Conservation (phyloP, 2,329 filamentous ascomycete genomes). For the Monilinia vaccinii-corymbosi region DNA sequence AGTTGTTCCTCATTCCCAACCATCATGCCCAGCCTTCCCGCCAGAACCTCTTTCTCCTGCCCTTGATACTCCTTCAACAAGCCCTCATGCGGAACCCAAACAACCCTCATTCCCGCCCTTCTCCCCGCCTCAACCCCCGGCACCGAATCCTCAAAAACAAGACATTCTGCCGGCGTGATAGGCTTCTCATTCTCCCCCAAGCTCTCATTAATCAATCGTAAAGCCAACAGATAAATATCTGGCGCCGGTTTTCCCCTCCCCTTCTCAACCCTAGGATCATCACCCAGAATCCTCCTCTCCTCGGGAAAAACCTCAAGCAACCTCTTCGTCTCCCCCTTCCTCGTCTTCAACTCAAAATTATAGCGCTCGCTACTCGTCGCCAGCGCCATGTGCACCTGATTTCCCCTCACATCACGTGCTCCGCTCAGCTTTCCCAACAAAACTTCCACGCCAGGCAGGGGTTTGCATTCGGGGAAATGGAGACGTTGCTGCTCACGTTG, state of each 20-base stretch:
- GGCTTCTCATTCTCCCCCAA: conserved; percentile 51
- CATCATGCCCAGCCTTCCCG: conserved; percentile 52
- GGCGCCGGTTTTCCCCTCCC: conserved; percentile 88
- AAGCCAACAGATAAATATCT: conserved; percentile 85
- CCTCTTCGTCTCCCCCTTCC: conserved; percentile 31
- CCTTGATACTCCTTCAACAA: conserved; percentile 68
- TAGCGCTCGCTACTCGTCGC: background rate
- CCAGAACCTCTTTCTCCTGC: conserved; percentile 71
- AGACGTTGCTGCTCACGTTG: conserved; percentile 56
- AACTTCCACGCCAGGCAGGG: conserved; percentile 67
- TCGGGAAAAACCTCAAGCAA: conserved; percentile 65
- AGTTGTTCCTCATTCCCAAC: conserved; percentile 46
- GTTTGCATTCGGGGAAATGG: conserved; percentile 64
- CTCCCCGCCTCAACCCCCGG: conserved; percentile 86
- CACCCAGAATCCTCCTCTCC: conserved; percentile 71
- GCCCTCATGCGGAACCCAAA: conserved; percentile 83
- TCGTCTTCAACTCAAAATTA: conserved; percentile 9
- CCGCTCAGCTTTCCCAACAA: conserved; percentile 51
- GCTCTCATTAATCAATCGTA: conserved; percentile 73
- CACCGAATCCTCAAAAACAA: conserved; percentile 94
- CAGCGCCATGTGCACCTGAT: background rate
- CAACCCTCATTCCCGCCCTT: conserved; percentile 85
- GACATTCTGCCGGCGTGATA: conserved; percentile 75
- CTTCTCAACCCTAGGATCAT: conserved; percentile 66
- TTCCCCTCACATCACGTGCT: conserved; percentile 12